Conservation (phyloP, 805 yeast species). For the Candida berthetii region DNA sequence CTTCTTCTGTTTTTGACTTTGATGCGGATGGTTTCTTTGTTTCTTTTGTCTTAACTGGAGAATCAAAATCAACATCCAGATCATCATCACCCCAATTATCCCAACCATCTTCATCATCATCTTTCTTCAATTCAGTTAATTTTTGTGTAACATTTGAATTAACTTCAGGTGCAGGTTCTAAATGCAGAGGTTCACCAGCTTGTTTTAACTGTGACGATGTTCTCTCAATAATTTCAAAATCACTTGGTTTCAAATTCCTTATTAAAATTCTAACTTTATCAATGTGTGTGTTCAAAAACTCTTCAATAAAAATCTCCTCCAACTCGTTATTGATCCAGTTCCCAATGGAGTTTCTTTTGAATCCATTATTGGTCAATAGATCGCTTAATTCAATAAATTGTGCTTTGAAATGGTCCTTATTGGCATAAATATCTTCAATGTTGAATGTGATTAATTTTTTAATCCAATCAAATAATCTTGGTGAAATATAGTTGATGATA, state of each 20-base stretch:
- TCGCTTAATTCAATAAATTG: conserved; percentile 11
- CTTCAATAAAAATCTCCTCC: conserved; percentile 13
- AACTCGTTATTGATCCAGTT: conserved; percentile 17
- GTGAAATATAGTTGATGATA: conserved; percentile 14
- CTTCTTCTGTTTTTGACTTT: not conserved
- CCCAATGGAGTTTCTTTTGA: conserved; percentile 14
- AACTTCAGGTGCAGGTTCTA: not conserved
- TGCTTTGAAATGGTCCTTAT: conserved; percentile 3
- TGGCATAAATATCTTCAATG: conserved; percentile 9
- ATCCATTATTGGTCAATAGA: conserved; percentile 7
- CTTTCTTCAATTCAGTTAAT: conserved; percentile 1
- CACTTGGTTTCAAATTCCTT: not conserved
- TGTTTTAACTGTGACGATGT: no score
- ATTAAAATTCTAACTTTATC: conserved; percentile 8
- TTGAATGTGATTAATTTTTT: conserved; percentile 11
- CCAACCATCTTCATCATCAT: conserved; percentile 15
- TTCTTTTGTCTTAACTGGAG: not conserved
- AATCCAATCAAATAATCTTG: conserved; percentile 14
- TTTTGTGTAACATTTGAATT: not conserved
- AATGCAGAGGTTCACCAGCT: no score
- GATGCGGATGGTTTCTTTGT: not conserved
- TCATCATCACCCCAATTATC: conserved; percentile 1
- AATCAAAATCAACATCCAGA: conserved; percentile 1
- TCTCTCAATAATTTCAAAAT: not conserved
- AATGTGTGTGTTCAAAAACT: conserved; percentile 13